These are phyloP conservation scores for Pulveroboletus sp. DNA, from an alignment of 768 basidiomycete genomes.

Conservation along the genomic window DNA sequence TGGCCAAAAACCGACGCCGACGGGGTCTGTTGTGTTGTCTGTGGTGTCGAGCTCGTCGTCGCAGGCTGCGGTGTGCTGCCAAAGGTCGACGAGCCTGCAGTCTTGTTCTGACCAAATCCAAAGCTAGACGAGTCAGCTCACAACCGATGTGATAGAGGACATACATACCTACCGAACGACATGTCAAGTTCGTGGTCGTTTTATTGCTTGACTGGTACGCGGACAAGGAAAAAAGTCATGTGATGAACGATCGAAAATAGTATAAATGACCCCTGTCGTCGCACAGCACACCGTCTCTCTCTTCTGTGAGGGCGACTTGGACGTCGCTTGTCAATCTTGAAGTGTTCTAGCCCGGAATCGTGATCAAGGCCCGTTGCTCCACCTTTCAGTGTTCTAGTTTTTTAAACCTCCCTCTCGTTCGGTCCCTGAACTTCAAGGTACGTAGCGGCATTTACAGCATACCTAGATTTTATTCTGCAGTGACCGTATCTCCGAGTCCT, in stretches of 20 bases:
- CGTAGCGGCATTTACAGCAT: too few species aligned
- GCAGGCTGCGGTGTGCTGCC: constrained; percentile 30
- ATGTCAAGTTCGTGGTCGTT: constrained; percentile 1
- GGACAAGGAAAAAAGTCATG: constrained; percentile 5
- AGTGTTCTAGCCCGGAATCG: too few species aligned
- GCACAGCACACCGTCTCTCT: too few species aligned
- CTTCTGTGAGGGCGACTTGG: too few species aligned
- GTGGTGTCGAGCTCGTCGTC: constrained; percentile 19
- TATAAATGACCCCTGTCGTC: constrained; percentile 16
- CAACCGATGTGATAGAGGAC: neutral
- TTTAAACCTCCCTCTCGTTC: too few species aligned
- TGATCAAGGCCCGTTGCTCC: too few species aligned
- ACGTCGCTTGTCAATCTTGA: too few species aligned
- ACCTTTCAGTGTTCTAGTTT: too few species aligned
- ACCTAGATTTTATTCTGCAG: too few species aligned
- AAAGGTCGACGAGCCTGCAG: constrained; percentile 38
- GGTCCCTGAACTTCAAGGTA: too few species aligned
- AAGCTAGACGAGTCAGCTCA: constrained; percentile 22
- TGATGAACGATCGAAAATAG: neutral
- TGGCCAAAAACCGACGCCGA: constrained; percentile 14
- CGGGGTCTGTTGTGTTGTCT: constrained; percentile 21
- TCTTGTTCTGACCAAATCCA: constrained; percentile 33
- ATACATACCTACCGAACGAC: constrained; percentile 22
- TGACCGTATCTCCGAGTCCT: too few species aligned
- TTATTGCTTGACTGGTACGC: neutral